Evolutionary conservation across 2,329 filamentous ascomycete genomes (phyloP).

Genomic region (Venturia effusa): DNA sequence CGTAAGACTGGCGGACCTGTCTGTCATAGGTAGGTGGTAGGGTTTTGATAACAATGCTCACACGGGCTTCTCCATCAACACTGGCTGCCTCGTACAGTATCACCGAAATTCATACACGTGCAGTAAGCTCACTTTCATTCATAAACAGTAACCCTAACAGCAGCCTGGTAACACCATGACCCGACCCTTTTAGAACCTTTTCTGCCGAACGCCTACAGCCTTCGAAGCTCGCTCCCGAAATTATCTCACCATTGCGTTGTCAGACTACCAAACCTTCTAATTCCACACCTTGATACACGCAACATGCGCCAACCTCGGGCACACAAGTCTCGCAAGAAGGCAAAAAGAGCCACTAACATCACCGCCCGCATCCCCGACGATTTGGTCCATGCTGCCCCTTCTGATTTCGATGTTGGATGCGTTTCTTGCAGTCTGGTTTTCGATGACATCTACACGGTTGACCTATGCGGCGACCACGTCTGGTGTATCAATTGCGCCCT

Average conservation of each 20-base stretch:
- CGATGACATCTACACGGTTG: neutral
- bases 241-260: no score
- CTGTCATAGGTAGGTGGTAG: neutral
- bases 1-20: neutral
- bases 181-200: neutral
- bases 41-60: neutral
- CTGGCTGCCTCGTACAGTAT: neutral
- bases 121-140: no score
- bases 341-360: neutral
- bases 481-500: constrained; percentile 7
- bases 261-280: no score
- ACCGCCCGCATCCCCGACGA: neutral
- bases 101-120: neutral
- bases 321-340: neutral
- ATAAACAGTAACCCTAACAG: neutral
- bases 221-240: neutral
- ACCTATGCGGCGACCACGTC: neutral
- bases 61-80: neutral
- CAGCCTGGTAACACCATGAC: neutral
- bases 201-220: neutral
- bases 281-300: no score
- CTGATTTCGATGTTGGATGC: neutral
- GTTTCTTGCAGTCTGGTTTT: neutral
- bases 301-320: neutral
- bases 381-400: neutral